phyloP scores from a whole-genome alignment of 495 filamentous ascomycete species.

The Schizothecium vesticola region DNA sequence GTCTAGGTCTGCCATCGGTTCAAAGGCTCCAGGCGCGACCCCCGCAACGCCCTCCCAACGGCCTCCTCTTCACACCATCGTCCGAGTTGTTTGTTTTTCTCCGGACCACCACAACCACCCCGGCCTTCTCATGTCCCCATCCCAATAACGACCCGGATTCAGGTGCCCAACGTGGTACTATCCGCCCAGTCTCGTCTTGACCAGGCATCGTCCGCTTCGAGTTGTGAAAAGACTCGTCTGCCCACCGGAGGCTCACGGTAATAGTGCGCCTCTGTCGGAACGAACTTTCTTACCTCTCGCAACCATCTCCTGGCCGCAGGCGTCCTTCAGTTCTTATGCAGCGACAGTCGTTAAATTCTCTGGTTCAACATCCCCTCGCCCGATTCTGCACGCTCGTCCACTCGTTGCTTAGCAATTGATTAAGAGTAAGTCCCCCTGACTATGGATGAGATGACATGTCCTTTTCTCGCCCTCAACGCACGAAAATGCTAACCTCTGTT shows the following conservation, averaged over 20 bases:
- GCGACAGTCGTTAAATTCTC: slow-evolving; percentile 34
- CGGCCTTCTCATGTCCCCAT: slow-evolving; percentile 23
- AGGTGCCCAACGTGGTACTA: slow-evolving; percentile 30
- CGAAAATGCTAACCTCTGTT: background rate
- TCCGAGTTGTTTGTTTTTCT: slow-evolving; percentile 5
- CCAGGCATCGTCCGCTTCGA: slow-evolving; percentile 11
- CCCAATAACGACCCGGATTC: slow-evolving; percentile 27
- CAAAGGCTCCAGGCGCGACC: background rate
- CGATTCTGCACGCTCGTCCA: background rate
- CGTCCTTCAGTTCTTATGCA: slow-evolving; percentile 47
- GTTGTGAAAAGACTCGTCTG: slow-evolving; percentile 26
- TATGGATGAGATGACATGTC: background rate
- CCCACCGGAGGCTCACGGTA: slow-evolving; percentile 40
- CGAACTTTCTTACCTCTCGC: slow-evolving; percentile 23
- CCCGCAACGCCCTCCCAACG: background rate
- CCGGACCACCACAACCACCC: background rate
- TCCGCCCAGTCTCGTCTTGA: slow-evolving; percentile 15
- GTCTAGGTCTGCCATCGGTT: slow-evolving; percentile 1
- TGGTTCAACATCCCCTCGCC: slow-evolving; percentile 2
- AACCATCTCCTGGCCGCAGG: slow-evolving; percentile 44
- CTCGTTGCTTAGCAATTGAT: background rate
- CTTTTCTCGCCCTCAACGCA: background rate
- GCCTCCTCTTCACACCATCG: background rate
- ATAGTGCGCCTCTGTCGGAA: slow-evolving; percentile 44
- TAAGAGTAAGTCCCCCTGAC: background rate